Conservation (phyloP, 331 rosid species). For the Malus hybrid region DNA sequence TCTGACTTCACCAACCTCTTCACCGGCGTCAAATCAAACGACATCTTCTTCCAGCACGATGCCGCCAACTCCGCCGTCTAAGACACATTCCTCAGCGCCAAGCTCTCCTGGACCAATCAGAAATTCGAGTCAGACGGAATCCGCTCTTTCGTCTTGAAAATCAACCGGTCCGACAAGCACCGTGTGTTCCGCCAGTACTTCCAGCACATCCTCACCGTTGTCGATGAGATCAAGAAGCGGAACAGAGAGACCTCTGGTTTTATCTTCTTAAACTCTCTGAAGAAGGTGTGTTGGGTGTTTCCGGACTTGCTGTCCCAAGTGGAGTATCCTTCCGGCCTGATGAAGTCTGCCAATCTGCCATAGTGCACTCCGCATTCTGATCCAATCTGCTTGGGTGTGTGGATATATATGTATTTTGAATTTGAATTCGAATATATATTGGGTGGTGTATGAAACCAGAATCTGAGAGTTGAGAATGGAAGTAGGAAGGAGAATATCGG, state of each 20-base stretch:
- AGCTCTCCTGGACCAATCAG: constrained; percentile 51
- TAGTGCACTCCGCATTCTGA: no score
- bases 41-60: constrained; percentile 61
- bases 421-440: no score
- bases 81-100: constrained; percentile 68
- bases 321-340: no score
- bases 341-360: no score
- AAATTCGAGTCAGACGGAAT: constrained; percentile 11
- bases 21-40: constrained; percentile 61
- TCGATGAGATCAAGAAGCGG: constrained; percentile 59
- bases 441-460: background rate
- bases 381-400: no score
- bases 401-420: no score
- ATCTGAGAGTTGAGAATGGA: constrained; percentile 39
- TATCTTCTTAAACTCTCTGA: no score
- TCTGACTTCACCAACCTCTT: constrained; percentile 72
- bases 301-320: no score
- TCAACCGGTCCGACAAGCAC: constrained; percentile 60
- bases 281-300: no score
- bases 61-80: constrained; percentile 37
- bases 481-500: constrained; percentile 72
- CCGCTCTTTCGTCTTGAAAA: constrained; percentile 39
- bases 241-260: constrained; percentile 27
- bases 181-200: constrained; percentile 79
- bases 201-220: constrained; percentile 64